Conservation (phyloP, 129 eudicot species). For the Dittrichia graveolens region DNA sequence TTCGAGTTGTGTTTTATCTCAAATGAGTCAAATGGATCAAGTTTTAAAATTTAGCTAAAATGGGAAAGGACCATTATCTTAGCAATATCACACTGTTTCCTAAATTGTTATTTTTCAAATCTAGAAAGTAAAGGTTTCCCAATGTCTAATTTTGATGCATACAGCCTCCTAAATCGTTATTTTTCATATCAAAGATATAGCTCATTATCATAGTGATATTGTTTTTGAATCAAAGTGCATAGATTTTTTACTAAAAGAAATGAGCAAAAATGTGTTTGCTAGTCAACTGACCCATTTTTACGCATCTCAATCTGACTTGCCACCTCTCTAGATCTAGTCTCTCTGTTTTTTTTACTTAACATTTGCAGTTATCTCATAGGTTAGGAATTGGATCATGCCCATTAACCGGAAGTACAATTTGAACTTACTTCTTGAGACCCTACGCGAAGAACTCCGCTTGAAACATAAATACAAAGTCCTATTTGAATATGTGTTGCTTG, state of each 20-base stretch:
- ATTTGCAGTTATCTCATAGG: constrained; percentile 43
- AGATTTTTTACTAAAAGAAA: too few species aligned
- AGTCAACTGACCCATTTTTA: background rate
- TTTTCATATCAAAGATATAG: too few species aligned
- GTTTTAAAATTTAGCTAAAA: background rate
- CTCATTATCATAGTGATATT: too few species aligned
- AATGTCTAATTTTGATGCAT: too few species aligned
- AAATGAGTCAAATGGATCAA: background rate
- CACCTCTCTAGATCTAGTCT: background rate
- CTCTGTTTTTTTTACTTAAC: background rate
- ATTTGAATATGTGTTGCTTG: constrained; percentile 93
- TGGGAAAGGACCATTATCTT: background rate
- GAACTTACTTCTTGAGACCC: constrained; percentile 76
- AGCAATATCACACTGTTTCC: background rate
- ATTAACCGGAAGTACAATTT: constrained; percentile 90
- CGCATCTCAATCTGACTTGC: background rate
- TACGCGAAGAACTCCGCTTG: constrained; percentile 64
- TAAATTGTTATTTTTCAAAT: too few species aligned
- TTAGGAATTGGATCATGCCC: constrained; percentile 98
- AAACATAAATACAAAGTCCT: constrained; percentile 79
- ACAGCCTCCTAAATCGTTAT: too few species aligned
- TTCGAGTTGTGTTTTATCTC: constrained; percentile 3
- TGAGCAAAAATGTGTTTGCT: too few species aligned
- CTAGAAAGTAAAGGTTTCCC: too few species aligned
- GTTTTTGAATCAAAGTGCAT: too few species aligned